phyloP scores from a whole-genome alignment of 2,329 filamentous ascomycete species.

The Alternaria burnsii region DNA sequence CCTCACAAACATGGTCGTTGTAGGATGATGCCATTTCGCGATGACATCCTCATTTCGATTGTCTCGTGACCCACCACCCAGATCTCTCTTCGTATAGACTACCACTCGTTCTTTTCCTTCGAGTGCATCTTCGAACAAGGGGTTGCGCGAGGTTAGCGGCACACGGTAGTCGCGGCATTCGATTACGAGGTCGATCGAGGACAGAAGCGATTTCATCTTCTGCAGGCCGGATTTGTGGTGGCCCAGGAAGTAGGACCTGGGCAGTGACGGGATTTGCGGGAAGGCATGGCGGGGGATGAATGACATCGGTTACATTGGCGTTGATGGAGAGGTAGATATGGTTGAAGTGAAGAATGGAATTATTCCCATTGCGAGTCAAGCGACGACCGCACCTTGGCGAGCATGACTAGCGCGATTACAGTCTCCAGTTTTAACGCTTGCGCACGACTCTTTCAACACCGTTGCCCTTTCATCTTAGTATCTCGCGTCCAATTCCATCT shows the following conservation, averaged over 20 bases:
- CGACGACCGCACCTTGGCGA: background rate
- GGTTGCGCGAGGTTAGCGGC: slow-evolving; percentile 88
- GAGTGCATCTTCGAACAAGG: slow-evolving; percentile 81
- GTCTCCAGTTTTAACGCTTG: background rate
- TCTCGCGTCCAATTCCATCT: too few relatives aligned
- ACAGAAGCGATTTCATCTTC: slow-evolving; percentile 83
- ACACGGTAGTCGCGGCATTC: slow-evolving; percentile 95
- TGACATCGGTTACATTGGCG: slow-evolving; percentile 40
- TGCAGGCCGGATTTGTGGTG: slow-evolving; percentile 85
- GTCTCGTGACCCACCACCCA: slow-evolving; percentile 39
- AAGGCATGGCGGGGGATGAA: slow-evolving; percentile 78
- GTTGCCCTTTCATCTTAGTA: background rate
- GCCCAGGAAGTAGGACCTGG: slow-evolving; percentile 91
- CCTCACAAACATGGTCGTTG: slow-evolving; percentile 63
- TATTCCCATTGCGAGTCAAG: slow-evolving; percentile 17
- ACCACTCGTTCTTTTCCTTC: slow-evolving; percentile 77
- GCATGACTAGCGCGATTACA: slow-evolving; percentile 1
- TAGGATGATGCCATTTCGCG: slow-evolving; percentile 62
- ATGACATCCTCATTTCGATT: slow-evolving; percentile 60
- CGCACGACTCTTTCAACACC: background rate
- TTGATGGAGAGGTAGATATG: background rate
- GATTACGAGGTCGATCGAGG: slow-evolving; percentile 84
- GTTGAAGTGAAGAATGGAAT: background rate
- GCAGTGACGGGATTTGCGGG: slow-evolving; percentile 75
- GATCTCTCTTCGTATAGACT: slow-evolving; percentile 89